phyloP scores from a whole-genome alignment of 495 filamentous ascomycete species.

The Sporormia fimetaria region DNA sequence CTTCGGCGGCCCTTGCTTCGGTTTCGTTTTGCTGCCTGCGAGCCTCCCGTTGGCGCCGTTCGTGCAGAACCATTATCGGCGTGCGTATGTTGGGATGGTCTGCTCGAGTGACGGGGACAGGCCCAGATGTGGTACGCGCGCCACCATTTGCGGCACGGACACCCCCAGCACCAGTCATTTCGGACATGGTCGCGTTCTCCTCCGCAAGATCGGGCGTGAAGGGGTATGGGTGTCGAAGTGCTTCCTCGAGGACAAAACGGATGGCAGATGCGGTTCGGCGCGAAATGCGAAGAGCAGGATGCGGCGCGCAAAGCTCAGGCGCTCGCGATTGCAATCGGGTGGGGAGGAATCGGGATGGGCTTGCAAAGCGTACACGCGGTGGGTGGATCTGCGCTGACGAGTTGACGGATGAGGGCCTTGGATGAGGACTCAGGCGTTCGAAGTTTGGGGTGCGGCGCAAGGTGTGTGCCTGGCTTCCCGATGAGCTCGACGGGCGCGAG shows the following conservation, averaged over 20 bases:
- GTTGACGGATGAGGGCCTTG: slow-evolving; percentile 25
- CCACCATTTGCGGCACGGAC: slow-evolving; percentile 34
- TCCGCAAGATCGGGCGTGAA: slow-evolving; percentile 80
- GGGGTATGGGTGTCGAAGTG: slow-evolving; percentile 65
- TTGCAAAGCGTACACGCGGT: slow-evolving; percentile 25
- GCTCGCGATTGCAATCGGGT: slow-evolving; percentile 11
- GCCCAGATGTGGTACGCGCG: slow-evolving; percentile 28
- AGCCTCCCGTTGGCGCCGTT: slow-evolving; percentile 28
- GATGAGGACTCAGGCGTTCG: slow-evolving; percentile 32
- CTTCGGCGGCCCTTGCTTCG: slow-evolving; percentile 22
- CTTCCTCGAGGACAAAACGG: slow-evolving; percentile 83
- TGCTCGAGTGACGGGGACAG: slow-evolving; percentile 28
- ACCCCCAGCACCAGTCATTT: slow-evolving; percentile 20
- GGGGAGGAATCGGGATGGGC: slow-evolving; percentile 25
- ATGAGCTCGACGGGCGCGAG: slow-evolving; percentile 42
- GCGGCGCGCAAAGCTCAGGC: slow-evolving; percentile 32
- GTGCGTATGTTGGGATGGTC: slow-evolving; percentile 29
- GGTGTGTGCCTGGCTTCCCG: slow-evolving; percentile 38
- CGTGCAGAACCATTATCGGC: slow-evolving; percentile 32
- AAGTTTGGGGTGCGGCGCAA: slow-evolving; percentile 41
- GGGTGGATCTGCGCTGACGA: slow-evolving; percentile 32
- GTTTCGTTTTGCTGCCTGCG: slow-evolving; percentile 18
- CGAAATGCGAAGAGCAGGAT: slow-evolving; percentile 48
- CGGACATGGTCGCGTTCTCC: slow-evolving; percentile 87
- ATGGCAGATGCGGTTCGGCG: slow-evolving; percentile 64